phyloP scores from a whole-genome alignment of 768 basidiomycete genomes.

The Suillus tomentosus region DNA sequence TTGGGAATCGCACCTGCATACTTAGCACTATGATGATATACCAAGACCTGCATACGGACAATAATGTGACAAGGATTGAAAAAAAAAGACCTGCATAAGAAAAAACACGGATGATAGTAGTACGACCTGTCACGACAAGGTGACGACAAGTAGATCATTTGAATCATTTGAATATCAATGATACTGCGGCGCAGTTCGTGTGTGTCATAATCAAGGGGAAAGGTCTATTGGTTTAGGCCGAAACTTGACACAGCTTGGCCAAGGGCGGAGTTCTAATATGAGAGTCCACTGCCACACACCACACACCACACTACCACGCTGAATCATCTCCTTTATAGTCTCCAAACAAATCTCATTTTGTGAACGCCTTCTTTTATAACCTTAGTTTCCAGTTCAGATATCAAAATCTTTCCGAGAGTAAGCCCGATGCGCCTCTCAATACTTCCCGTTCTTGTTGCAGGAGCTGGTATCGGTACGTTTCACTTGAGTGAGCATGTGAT shows the following conservation, averaged over 20 bases:
- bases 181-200: neutral
- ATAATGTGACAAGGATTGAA: too few relatives aligned
- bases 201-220: neutral
- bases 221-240: neutral
- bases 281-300: neutral
- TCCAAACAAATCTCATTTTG: constrained; percentile 1
- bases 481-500: constrained; percentile 1
- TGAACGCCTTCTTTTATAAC: neutral
- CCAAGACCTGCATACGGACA: too few relatives aligned
- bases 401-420: neutral
- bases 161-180: neutral
- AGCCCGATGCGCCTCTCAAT: constrained; percentile 40
- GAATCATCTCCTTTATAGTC: constrained; percentile 2
- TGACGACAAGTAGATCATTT: too few relatives aligned
- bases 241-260: neutral
- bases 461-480: constrained; percentile 35
- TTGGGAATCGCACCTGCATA: too few relatives aligned
- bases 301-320: neutral
- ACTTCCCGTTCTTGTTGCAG: constrained; percentile 39
- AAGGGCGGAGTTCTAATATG: neutral
- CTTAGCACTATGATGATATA: too few relatives aligned
- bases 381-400: neutral
- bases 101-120: too few relatives aligned
- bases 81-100: too few relatives aligned
- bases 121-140: too few relatives aligned